phyloP scores from a whole-genome alignment of 306 rosid genomes.

The cucumber (Cucumis sativus) region DNA sequence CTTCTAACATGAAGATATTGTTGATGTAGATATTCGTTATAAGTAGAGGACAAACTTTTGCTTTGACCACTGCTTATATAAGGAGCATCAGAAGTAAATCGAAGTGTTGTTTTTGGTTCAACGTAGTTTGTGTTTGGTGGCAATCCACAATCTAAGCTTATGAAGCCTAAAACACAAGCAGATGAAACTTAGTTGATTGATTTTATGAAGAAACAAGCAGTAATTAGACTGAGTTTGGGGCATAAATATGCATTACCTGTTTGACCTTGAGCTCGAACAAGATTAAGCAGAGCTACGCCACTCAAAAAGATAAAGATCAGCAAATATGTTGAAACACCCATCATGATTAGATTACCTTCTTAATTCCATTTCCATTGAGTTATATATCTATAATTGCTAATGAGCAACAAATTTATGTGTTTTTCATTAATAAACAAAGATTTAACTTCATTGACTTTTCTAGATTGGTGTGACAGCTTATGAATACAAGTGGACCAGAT shows the following conservation, averaged over 20 bases:
- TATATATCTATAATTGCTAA: background rate
- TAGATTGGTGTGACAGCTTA: background rate
- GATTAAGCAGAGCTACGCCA: background rate
- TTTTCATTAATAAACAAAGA: background rate
- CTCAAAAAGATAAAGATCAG: background rate
- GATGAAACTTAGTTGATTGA: background rate
- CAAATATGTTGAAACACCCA: background rate
- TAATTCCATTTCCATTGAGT: background rate
- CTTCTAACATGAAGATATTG: constrained; percentile 13
- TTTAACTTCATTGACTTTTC: background rate
- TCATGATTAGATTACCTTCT: background rate
- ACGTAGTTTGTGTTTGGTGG: background rate
- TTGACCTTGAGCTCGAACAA: background rate
- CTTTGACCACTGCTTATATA: constrained; percentile 1
- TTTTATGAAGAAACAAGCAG: background rate
- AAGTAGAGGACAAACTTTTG: background rate
- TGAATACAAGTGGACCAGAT: background rate
- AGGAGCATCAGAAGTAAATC: background rate
- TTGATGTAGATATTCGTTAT: background rate
- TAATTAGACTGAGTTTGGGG: background rate
- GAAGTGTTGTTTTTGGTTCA: background rate
- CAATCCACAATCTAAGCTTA: constrained; percentile 11
- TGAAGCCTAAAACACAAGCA: background rate
- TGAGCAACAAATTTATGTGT: background rate
- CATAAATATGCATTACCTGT: background rate